These are phyloP conservation scores for Shiraia sp. DNA, from an alignment of 2,329 filamentous ascomycete genomes.

Conservation along the genomic window DNA sequence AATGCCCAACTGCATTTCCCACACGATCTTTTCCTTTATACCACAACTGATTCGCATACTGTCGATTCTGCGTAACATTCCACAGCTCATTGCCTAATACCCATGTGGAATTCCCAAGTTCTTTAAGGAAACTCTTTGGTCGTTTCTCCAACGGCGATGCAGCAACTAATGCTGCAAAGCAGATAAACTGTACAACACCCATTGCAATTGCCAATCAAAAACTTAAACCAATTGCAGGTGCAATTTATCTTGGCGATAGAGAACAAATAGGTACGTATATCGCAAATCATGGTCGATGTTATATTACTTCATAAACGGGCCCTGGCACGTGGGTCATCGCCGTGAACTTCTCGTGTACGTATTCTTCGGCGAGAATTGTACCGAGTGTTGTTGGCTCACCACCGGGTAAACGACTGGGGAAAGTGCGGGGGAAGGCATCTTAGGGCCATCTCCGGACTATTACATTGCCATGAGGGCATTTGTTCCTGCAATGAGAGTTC, in stretches of 20 bases:
- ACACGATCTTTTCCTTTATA: constrained; percentile 50
- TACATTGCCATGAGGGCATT: constrained; percentile 15
- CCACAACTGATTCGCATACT: constrained; percentile 47
- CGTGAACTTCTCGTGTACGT: no score
- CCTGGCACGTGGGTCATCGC: no score
- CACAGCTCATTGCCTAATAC: constrained; percentile 48
- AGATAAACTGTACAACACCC: constrained; percentile 19
- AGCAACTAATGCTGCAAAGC: constrained; percentile 19
- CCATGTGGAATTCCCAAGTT: constrained; percentile 41
- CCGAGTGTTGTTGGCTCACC: constrained; percentile 22
- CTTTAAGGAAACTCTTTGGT: constrained; percentile 39
- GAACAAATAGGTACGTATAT: no score
- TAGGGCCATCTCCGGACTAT: constrained; percentile 11
- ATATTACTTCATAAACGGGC: no score
- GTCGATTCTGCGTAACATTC: constrained; percentile 47
- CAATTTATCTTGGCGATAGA: constrained; percentile 4
- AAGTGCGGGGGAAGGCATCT: constrained; percentile 8
- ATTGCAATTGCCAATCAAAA: constrained; percentile 8
- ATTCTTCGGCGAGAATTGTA: constrained; percentile 17
- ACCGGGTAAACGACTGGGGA: constrained; percentile 12
- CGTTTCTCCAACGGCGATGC: constrained; percentile 24
- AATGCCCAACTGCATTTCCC: constrained; percentile 48
- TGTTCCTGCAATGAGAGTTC: constrained; percentile 29
- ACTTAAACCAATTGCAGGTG: background rate
- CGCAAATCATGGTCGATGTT: no score